phyloP scores from a whole-genome alignment of 148 eudicot genomes.

The Amaranthus palmeri region DNA sequence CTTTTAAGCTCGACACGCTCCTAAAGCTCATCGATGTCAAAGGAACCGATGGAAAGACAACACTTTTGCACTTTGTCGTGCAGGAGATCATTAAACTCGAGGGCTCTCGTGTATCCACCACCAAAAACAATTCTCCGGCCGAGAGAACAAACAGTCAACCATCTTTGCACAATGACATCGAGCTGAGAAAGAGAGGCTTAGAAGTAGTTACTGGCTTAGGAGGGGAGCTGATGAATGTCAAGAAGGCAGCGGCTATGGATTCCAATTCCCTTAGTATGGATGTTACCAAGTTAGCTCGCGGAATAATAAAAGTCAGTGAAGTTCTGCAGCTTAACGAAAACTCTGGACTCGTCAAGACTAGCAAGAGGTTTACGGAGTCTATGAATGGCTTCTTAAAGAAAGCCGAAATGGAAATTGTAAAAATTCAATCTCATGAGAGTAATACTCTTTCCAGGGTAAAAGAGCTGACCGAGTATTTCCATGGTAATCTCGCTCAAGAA shows the following conservation, averaged over 20 bases:
- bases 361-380: slow-evolving; percentile 42
- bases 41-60: slow-evolving; percentile 79
- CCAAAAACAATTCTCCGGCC: slow-evolving; percentile 9
- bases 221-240: slow-evolving; percentile 74
- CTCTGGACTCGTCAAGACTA: slow-evolving; percentile 19
- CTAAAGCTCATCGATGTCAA: slow-evolving; percentile 81
- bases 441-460: slow-evolving; percentile 54
- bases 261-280: slow-evolving; percentile 42
- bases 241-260: slow-evolving; percentile 77
- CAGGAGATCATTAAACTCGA: slow-evolving; percentile 72
- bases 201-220: slow-evolving; percentile 64
- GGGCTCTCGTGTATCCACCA: slow-evolving; percentile 41
- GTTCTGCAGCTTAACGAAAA: slow-evolving; percentile 44
- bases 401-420: slow-evolving; percentile 46
- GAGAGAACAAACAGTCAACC: slow-evolving; percentile 16
- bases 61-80: slow-evolving; percentile 87
- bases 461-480: slow-evolving; percentile 74
- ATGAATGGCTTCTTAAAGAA: slow-evolving; percentile 54
- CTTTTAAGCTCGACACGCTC: slow-evolving; percentile 92
- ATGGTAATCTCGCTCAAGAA: slow-evolving; percentile 63
- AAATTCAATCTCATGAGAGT: slow-evolving; percentile 43
- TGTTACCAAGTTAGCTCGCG: slow-evolving; percentile 41
- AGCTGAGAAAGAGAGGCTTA: slow-evolving; percentile 60
- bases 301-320: slow-evolving; percentile 44
- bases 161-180: slow-evolving; percentile 41